A percentile compares a stretch with the other conserved stretches of the same genome.
Conservation (phyloP, 345 rosid genomes). For the Pelargonium nanum region DNA sequence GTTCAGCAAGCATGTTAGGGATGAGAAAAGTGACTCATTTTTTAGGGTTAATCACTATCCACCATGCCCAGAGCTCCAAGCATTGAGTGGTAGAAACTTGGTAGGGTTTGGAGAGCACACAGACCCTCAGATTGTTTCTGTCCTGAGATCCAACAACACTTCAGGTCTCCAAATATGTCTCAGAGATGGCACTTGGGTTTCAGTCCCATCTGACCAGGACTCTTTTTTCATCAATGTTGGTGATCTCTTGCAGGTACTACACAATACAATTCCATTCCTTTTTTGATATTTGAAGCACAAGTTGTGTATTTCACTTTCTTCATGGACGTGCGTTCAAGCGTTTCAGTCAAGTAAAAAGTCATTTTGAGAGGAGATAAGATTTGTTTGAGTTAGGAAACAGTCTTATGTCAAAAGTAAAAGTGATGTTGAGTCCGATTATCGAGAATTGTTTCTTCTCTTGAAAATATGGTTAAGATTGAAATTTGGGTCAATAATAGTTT, state of each 20-base stretch:
- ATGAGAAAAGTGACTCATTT: slow-evolving; percentile 35
- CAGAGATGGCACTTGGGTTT: slow-evolving; percentile 40
- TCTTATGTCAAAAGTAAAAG: no score
- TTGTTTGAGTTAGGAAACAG: no score
- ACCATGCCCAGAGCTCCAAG: slow-evolving; percentile 27
- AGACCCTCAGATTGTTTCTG: no score
- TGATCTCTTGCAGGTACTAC: slow-evolving; percentile 40
- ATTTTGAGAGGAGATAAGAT: no score
- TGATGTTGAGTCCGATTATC: no score
- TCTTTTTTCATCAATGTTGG: slow-evolving; percentile 46
- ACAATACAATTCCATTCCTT: not conserved
- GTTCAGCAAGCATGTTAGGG: slow-evolving; percentile 19
- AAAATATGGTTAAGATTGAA: no score
- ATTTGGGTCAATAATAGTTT: no score
- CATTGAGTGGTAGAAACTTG: slow-evolving; percentile 26
- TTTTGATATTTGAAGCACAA: not conserved
- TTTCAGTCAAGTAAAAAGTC: no score
- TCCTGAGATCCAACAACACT: slow-evolving; percentile 47
- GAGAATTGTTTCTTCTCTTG: no score
- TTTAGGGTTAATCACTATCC: slow-evolving; percentile 52
- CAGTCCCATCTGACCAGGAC: slow-evolving; percentile 43
- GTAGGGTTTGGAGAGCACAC: slow-evolving; percentile 59
- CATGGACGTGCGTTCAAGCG: no score
- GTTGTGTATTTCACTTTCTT: no score
- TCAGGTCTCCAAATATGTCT: slow-evolving; percentile 44